Percentiles rank a stretch among this genome's conserved stretches.
Conservation (phyloP, 805 yeast species). For the Diddensiella santjacobensis region DNA sequence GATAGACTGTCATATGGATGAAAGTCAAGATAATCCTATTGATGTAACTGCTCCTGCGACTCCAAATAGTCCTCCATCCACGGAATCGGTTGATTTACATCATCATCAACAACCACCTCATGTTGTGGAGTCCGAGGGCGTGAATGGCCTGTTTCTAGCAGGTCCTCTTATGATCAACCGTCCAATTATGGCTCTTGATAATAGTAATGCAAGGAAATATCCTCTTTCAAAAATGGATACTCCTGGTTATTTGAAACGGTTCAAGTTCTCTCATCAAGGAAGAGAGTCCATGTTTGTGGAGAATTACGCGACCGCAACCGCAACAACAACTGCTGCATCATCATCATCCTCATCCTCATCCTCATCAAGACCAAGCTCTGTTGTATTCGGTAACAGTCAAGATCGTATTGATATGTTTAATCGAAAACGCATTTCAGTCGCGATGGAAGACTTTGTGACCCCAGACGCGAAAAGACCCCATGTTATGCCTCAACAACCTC, state of each 20-base stretch:
- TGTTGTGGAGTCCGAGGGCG: too few relatives aligned
- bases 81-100: too few relatives aligned
- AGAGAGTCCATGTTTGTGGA: constrained; percentile 28
- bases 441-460: constrained; percentile 1
- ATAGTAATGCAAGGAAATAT: constrained; percentile 11
- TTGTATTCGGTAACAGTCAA: not conserved
- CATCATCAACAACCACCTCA: too few relatives aligned
- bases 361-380: not conserved
- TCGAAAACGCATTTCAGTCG: constrained; percentile 2
- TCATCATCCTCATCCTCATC: constrained; percentile 2
- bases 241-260: constrained; percentile 31
- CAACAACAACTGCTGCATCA: not conserved
- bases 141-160: too few relatives aligned
- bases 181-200: not conserved
- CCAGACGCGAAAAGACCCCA: constrained; percentile 3
- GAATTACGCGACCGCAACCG: not conserved
- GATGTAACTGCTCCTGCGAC: not conserved
- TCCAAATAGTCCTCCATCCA: not conserved
- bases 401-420: not conserved
- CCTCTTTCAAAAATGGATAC: constrained; percentile 35
- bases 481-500: not conserved
- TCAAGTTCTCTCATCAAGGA: constrained; percentile 30
- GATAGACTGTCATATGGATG: not conserved
- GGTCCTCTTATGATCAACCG: constrained; percentile 1
- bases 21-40: too few relatives aligned